A percentile compares a stretch with the other conserved stretches of the same genome.
phyloP scores from a whole-genome alignment of 108 stramenopile species.

The Epipyxis sp. region DNA sequence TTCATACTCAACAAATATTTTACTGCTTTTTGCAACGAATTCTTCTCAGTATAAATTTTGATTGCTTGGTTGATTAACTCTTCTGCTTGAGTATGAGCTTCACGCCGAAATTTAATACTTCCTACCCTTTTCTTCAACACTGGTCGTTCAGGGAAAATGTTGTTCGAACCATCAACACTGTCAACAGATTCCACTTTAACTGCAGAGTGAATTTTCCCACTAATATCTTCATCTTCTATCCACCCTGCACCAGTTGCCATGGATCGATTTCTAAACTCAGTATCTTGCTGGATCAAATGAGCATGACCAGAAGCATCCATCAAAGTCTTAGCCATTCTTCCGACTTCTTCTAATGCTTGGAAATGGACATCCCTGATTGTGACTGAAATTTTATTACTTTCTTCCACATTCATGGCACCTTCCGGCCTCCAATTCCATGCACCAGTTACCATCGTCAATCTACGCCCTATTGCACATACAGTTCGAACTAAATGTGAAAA shows the following conservation, averaged over 20 bases:
- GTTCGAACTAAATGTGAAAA: constrained; percentile 61
- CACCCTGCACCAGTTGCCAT: constrained; percentile 16
- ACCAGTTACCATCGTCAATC: constrained; percentile 58
- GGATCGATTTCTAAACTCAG: constrained; percentile 33
- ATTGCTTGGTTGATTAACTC: constrained; percentile 18
- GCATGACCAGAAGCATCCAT: constrained; percentile 57
- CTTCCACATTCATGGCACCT: constrained; percentile 35
- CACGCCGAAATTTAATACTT: neutral
- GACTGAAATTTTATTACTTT: constrained; percentile 33
- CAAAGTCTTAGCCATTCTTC: constrained; percentile 59
- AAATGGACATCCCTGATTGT: constrained; percentile 52
- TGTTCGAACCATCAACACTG: neutral
- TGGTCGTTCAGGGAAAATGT: neutral
- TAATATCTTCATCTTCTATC: constrained; percentile 32
- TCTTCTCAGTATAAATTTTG: constrained; percentile 16
- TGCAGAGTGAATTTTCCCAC: neutral
- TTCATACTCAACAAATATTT: constrained; percentile 82
- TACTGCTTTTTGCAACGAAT: constrained; percentile 74
- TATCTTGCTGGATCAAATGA: constrained; percentile 37
- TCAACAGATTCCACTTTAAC: neutral
- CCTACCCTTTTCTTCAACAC: neutral
- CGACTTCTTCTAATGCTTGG: constrained; percentile 65
- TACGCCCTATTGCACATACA: constrained; percentile 70
- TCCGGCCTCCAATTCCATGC: constrained; percentile 34
- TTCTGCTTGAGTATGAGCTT: neutral